Base-by-base conservation (phyloP, 2,329 filamentous ascomycete species). In the Fusarium proliferatum region DNA sequence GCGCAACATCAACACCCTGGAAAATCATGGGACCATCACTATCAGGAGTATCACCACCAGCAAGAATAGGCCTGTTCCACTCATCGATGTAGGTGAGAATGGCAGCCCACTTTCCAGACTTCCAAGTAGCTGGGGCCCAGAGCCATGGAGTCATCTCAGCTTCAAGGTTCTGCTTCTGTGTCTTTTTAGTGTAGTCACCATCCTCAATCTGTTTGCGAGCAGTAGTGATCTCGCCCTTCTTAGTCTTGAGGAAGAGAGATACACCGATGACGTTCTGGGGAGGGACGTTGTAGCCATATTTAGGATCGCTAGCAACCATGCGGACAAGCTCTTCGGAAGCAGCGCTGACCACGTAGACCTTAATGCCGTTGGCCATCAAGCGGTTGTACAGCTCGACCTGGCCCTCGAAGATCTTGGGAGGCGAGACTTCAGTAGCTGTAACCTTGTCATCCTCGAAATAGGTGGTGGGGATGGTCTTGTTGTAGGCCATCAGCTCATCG, bases 11-110 rank as follows among this genome's bases (percentile, higher is more conserved):
- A 8, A 85, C 84, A 16, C 82, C 84, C 38, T 85, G 83, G 73
- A 85, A 85, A 19, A 82, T 77, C 84, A 85, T 85, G 15, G 83
- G 82, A 1, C 82, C 83, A 53, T 85, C 84, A 68, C 83, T 85
- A 15, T 76, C 78, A 0, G 84, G 84, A 1, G 84, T 85, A 61
- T 85, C 84, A n/a, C 84, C 84, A 3, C 63, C 84, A 17, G 80
- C 84, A 4, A 85, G 76, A 9, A 85, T 73, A 3, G 84, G 84
- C 65, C 78, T 79, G 75, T 82, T 84, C 84, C 84, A 85, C 66
- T 82, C 73, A 58, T 84, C 81, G 23, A 85, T 84, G 69, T 84
- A 84, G 4, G 81, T 80, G 23, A 83, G 79, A 46, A 86, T 83
- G 2, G 83, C 84, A 0, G 83, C 83, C 80, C 82, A 84, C 60